Percentiles rank a stretch among this genome's conserved stretches.
Conservation (phyloP, 768 basidiomycete species). For the Galerina marginata region DNA sequence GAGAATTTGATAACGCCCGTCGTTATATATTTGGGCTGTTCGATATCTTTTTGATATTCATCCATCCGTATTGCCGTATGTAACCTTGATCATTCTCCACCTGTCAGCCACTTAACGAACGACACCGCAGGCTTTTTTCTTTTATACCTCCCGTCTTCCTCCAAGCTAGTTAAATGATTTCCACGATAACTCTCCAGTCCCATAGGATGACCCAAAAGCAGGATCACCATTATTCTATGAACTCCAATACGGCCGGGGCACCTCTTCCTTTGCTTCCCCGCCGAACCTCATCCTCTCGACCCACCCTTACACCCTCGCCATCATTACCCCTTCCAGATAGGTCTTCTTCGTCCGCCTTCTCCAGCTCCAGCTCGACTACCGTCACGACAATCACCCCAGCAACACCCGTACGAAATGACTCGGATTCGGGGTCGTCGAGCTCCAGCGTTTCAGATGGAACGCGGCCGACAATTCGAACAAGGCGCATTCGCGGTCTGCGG, state of each 20-base stretch:
- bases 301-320: slow-evolving; percentile 24
- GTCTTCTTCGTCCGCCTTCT: slow-evolving; percentile 23
- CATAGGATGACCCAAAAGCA: slow-evolving; percentile 41
- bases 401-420: slow-evolving; percentile 29
- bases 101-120: slow-evolving; percentile 25
- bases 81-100: not conserved
- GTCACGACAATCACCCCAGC: slow-evolving; percentile 26
- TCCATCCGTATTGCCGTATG: slow-evolving; percentile 15
- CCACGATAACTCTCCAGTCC: slow-evolving; percentile 43
- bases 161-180: slow-evolving; percentile 42
- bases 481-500: slow-evolving; percentile 37
- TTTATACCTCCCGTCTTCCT: slow-evolving; percentile 8
- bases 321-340: slow-evolving; percentile 24
- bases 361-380: slow-evolving; percentile 17
- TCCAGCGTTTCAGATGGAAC: slow-evolving; percentile 38
- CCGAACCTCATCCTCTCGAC: slow-evolving; percentile 37
- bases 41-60: slow-evolving; percentile 13
- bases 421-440: slow-evolving; percentile 43
- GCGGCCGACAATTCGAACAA: slow-evolving; percentile 43
- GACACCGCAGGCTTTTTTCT: slow-evolving; percentile 8
- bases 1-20: slow-evolving; percentile 3
- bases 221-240: slow-evolving; percentile 38
- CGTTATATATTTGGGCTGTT: not conserved
- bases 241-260: slow-evolving; percentile 59
- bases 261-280: slow-evolving; percentile 72